Evolutionary conservation across 495 filamentous ascomycete genomes (phyloP), one percentile per base, ranked within the genome.

Genomic region (Halenospora varia): DNA sequence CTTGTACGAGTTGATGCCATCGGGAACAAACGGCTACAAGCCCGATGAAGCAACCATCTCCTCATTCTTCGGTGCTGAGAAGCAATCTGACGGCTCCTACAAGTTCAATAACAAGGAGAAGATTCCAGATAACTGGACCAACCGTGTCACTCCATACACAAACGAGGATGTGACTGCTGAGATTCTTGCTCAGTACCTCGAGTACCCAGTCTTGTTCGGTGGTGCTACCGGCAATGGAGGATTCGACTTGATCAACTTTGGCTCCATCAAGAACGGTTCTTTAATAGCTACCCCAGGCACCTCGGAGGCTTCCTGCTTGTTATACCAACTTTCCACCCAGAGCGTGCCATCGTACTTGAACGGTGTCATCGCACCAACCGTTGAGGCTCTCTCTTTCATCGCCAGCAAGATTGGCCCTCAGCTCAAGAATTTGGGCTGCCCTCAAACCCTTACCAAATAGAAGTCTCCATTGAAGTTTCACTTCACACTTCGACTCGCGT

Each of bases 1-100:
- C 68, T 61, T 75, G 20, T 75, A 73, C 61, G 69, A 73, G 60
- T 63, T 75, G 29, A 69, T 75, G 59, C 71, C 71, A 2, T 66
- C 57, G 20, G 58, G 65, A 45, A 65, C 59, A 4, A 52, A 56
- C 17, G 51, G 61, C 42, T 70, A 68, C 48, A 53, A 29, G 1
- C 69, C 73, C 0, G 66, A 71, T 56, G 62, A 71, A 15, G 56
- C 57, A 2, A 73, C 66, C 48, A 71, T 73, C 45, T 68, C 64
- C 2, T 68, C 62, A 20, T 75, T 75, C 65, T 75, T 73, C 61
- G 70, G 70, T 25, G 63, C 71, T 15, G 11, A 64, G 42, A 53
- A 67, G 48, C 56, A 70, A n/a, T 22, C 35, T 4, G 64, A 66
- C 41, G 71, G 72, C 15, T 57, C 47, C 40, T 74, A 64, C 53